Conservation (phyloP, 2,329 filamentous ascomycete genomes). For the Aureobasidium lini region DNA sequence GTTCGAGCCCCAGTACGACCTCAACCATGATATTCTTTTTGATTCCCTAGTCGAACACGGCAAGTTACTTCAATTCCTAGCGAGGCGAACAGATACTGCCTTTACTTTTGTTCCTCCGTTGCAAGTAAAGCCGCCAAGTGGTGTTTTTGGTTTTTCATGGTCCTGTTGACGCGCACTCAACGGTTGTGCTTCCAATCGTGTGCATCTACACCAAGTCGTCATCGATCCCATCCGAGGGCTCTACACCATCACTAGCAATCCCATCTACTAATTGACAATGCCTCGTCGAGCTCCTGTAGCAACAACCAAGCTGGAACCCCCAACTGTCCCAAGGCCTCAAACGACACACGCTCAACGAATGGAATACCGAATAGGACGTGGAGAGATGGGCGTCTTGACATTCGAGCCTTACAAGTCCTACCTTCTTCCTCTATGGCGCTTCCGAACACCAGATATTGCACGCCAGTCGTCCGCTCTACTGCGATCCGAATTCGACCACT, state of each 20-base stretch:
- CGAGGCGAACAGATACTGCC: too few relatives aligned
- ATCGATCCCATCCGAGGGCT: too few relatives aligned
- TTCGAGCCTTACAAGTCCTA: constrained; percentile 57
- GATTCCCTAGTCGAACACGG: not conserved
- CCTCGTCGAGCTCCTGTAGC: constrained; percentile 1
- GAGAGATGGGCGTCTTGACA: constrained; percentile 54
- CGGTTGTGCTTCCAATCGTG: too few relatives aligned
- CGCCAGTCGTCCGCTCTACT: constrained; percentile 42
- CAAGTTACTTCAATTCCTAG: too few relatives aligned
- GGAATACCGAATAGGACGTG: constrained; percentile 51
- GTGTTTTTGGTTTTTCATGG: not conserved
- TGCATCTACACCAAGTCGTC: too few relatives aligned
- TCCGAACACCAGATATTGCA: constrained; percentile 48
- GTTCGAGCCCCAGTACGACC: constrained; percentile 15
- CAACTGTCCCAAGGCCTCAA: constrained; percentile 17
- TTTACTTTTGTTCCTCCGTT: not conserved
- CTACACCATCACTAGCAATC: too few relatives aligned
- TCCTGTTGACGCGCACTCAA: too few relatives aligned
- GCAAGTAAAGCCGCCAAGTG: not conserved
- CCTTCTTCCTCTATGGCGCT: constrained; percentile 54
- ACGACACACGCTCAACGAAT: constrained; percentile 31
- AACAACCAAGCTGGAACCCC: not conserved
- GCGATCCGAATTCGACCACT: constrained; percentile 45
- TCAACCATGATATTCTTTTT: not conserved
- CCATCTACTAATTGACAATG: not conserved